Evolutionary conservation across 1,284 basidiomycete species (phyloP), one percentile per base, ranked within the genome.

Genomic region (Cystobasidium pallidum): DNA sequence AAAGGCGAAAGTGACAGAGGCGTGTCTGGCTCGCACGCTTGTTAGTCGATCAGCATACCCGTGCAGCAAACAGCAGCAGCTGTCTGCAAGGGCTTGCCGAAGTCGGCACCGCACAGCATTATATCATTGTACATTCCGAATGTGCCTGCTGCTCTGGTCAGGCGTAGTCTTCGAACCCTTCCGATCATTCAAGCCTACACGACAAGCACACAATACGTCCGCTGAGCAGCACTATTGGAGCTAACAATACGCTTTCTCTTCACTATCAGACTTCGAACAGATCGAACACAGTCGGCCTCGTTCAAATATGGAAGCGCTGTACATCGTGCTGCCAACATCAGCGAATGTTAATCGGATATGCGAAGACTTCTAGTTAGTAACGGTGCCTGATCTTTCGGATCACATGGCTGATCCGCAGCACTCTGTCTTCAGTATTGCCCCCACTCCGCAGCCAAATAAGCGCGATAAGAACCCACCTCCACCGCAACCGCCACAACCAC

Each of bases 281-380:
- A 80, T 85, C 47, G 81, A 83, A 62, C 81, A 82, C 2, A 78
- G 81, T 57, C 81, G 94, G 76, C 88, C 90, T 64, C 87, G 90
- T 0, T 87, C 88, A 8, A 85, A 86, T 57, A 88, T 94, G 65
- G 92, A 96, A 81, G 93, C 91, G 28, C 84, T 98, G 78, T 99
- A 99, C 82, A 83, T 99, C 75, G 84, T 99, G 74, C 95, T 94
- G 85, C 91, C 96, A 15, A 99, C 96, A 0, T 88, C 88, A 2
- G 90, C 93, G 82, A 99, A 99, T 80, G 88, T 98, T 59, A 89
- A 96, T 74, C 87, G 94, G 21, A 86, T 99, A 79, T 90, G 98
- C 77, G 86, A 85, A 34, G 94, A 97, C 82, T 95, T 93, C 79
- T 70, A 70, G 67, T 70, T 15, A 84, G 86, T 24, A 43, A 43